A percentile compares a stretch with the other conserved stretches of the same genome.
Conservation (phyloP, 2,329 filamentous ascomycete genomes). For the Trichoderma sp. region DNA sequence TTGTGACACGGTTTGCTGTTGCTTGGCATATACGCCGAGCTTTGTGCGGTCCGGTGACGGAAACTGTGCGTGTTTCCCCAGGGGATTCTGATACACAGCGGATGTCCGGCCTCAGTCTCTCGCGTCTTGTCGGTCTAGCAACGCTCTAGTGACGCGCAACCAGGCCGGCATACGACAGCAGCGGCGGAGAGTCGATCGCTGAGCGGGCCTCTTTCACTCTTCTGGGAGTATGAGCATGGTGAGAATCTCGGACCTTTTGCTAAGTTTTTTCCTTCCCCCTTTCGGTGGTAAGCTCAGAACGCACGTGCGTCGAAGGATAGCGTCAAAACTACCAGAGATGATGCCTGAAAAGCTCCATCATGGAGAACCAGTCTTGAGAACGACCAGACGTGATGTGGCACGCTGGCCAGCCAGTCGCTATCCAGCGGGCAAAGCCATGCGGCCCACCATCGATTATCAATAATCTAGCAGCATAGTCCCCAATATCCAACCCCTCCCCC, state of each 20-base stretch:
- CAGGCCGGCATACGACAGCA: constrained; percentile 6
- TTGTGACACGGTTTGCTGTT: constrained; percentile 25
- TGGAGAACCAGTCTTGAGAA: not conserved
- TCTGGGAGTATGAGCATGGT: constrained; percentile 19
- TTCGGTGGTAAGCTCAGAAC: not conserved
- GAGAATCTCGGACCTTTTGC: constrained; percentile 1
- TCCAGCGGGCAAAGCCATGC: constrained; percentile 11
- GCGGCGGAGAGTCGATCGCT: constrained; percentile 19
- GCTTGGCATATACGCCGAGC: constrained; percentile 34
- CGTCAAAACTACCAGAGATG: not conserved
- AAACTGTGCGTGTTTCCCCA: not conserved
- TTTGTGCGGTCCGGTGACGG: constrained; percentile 25
- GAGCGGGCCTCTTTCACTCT: constrained; percentile 13
- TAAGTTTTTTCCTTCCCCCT: not conserved
- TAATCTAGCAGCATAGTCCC: not conserved
- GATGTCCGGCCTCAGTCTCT: not conserved
- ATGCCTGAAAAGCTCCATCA: constrained; percentile 18
- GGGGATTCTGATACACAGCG: not conserved
- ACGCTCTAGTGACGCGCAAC: constrained; percentile 18
- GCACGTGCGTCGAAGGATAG: constrained; percentile 10
- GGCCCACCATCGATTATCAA: constrained; percentile 11
- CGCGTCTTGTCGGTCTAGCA: constrained; percentile 14
- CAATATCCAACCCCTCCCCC: not conserved
- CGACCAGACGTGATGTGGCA: constrained; percentile 11
- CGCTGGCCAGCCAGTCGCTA: constrained; percentile 12